phyloP scores from a whole-genome alignment of 768 basidiomycete species.

The Suillus clintonianus region DNA sequence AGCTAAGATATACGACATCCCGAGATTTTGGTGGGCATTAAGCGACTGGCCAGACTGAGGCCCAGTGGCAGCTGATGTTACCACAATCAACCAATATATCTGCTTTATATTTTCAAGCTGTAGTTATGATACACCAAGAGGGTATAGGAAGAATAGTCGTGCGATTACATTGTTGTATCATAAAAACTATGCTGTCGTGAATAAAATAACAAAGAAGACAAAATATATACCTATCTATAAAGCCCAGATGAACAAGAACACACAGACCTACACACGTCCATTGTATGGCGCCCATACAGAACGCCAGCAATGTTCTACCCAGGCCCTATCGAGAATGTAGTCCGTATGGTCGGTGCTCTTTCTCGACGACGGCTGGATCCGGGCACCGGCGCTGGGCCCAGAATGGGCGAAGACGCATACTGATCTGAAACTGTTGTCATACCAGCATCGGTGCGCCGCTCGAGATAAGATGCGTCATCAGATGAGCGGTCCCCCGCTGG shows the following conservation, averaged over 20 bases:
- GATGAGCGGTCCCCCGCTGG: conserved; percentile 24
- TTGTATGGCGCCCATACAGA: neutral
- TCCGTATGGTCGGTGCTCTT: conserved; percentile 1
- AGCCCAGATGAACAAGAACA: neutral
- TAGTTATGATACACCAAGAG: neutral
- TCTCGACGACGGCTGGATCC: neutral
- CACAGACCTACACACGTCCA: neutral
- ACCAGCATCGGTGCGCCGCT: conserved; percentile 20
- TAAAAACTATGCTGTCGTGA: neutral
- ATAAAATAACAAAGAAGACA: neutral
- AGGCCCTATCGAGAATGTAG: neutral
- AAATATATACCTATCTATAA: neutral
- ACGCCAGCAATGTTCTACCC: neutral
- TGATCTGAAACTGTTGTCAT: neutral
- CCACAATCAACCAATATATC: neutral
- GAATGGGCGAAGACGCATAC: neutral
- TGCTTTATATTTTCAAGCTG: neutral
- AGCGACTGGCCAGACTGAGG: neutral
- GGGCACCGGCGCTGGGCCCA: neutral
- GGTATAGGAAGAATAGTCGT: neutral
- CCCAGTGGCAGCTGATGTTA: neutral
- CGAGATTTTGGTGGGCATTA: neutral
- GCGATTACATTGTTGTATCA: neutral
- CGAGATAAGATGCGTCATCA: conserved; percentile 26
- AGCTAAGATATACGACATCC: too few relatives aligned